These are phyloP conservation scores for Coemansia sp. DNA, from an alignment of 192 early-diverging fungal species.

Conservation along the genomic window DNA sequence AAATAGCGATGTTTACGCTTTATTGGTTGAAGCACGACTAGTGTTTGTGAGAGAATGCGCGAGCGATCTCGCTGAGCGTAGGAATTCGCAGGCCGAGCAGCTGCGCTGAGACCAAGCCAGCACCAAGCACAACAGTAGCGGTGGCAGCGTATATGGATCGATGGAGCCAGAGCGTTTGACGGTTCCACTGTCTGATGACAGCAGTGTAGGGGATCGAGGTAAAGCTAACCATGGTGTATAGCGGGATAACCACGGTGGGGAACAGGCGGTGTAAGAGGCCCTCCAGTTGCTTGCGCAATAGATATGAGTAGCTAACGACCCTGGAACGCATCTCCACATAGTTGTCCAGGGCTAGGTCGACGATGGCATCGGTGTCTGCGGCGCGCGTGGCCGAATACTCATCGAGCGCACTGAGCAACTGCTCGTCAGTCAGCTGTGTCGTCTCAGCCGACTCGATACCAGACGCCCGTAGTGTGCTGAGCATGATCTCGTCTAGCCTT, in stretches of 20 bases:
- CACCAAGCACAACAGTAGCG: conserved; percentile 6
- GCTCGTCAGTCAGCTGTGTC: conserved; percentile 25
- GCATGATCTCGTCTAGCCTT: conserved; percentile 55
- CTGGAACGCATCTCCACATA: conserved; percentile 90
- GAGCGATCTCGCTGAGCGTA: conserved; percentile 7
- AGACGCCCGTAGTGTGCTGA: conserved; percentile 59
- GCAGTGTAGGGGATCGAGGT: conserved; percentile 83
- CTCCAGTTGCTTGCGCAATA: conserved; percentile 80
- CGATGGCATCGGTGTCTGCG: conserved; percentile 80
- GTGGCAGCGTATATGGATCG: conserved; percentile 11
- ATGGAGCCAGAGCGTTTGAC: conserved; percentile 39
- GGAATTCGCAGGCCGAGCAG: conserved; percentile 17
- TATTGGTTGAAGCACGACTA: not conserved
- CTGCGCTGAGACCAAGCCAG: conserved; percentile 10
- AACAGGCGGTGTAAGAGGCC: conserved; percentile 68
- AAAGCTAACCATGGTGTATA: conserved; percentile 97
- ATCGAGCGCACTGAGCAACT: conserved; percentile 63
- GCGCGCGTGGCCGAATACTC: conserved; percentile 70
- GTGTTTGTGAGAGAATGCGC: not conserved
- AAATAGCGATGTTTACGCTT: not conserved
- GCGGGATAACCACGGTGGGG: conserved; percentile 73
- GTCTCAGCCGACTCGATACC: conserved; percentile 20
- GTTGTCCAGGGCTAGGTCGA: conserved; percentile 91
- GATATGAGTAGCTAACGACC: conserved; percentile 71
- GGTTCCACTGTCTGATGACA: conserved; percentile 46